Percentiles rank a stretch among this genome's conserved stretches.
Evolutionary conservation across 208 protist genomes (phyloP).

Genomic region (Acanthamoeba triangularis): DNA sequence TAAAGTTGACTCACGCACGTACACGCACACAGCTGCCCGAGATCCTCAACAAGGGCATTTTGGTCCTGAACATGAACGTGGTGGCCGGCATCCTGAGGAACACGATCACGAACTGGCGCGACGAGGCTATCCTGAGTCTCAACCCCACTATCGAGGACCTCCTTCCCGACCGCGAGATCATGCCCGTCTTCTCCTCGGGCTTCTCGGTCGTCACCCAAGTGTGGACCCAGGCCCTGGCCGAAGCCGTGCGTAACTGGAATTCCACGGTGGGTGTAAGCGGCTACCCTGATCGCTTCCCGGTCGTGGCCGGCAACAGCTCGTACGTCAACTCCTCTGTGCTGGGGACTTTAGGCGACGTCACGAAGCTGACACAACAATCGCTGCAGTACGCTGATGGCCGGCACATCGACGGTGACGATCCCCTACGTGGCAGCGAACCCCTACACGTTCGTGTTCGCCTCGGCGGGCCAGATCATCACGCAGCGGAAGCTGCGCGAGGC

Average conservation of each 20-base stretch:
- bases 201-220: background rate
- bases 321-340: background rate
- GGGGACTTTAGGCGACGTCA: no score
- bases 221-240: background rate
- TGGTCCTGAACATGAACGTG: background rate
- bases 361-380: no score
- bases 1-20: no score
- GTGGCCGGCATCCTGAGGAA: background rate
- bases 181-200: background rate
- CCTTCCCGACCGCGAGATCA: background rate
- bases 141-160: background rate
- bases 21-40: background rate
- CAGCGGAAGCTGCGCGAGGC: background rate
- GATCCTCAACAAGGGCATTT: background rate
- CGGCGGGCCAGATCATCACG: background rate
- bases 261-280: background rate
- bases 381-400: background rate
- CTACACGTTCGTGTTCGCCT: constrained; percentile 1
- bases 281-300: background rate
- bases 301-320: background rate
- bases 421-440: background rate
- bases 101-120: background rate
- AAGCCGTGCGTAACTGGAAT: background rate
- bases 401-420: background rate
- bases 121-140: background rate